Percentiles rank a stretch among this genome's conserved stretches.
phyloP scores from a whole-genome alignment of 225 moss, liverwort and hornwort genomes.

The Marchantia polymorpha region DNA sequence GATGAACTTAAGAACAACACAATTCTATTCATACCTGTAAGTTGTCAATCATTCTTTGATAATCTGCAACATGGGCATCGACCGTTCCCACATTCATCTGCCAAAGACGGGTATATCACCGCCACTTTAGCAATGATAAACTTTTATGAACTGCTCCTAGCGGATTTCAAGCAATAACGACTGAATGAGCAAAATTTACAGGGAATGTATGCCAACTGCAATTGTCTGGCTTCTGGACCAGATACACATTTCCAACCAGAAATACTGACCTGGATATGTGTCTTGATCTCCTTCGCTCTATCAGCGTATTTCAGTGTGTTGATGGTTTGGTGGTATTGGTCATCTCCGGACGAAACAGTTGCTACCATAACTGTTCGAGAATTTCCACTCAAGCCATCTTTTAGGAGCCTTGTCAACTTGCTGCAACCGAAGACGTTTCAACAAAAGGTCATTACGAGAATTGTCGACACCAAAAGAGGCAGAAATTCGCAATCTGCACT shows the following conservation, averaged over 20 bases:
- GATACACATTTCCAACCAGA: not conserved
- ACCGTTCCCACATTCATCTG: conserved; percentile 81
- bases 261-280: conserved; percentile 64
- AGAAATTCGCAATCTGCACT: not conserved
- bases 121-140: not conserved
- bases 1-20: not conserved
- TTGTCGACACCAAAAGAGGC: not conserved
- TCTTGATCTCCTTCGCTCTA: conserved; percentile 90
- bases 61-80: conserved; percentile 89
- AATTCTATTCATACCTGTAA: conserved; percentile 51
- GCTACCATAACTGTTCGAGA: conserved; percentile 87
- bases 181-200: too few species aligned
- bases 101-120: conserved; percentile 21
- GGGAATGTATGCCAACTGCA: not conserved
- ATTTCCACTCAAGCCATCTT: conserved; percentile 84
- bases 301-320: conserved; percentile 88
- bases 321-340: conserved; percentile 86
- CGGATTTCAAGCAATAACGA: not conserved
- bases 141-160: not conserved
- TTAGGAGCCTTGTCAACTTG: conserved; percentile 79
- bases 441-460: not conserved
- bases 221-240: not conserved
- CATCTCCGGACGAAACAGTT: conserved; percentile 77
- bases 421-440: conserved; percentile 33
- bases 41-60: conserved; percentile 86